These are phyloP conservation scores for Symbiodinium pilosum DNA, from an alignment of 73 alveolate species.

Conservation along the genomic window DNA sequence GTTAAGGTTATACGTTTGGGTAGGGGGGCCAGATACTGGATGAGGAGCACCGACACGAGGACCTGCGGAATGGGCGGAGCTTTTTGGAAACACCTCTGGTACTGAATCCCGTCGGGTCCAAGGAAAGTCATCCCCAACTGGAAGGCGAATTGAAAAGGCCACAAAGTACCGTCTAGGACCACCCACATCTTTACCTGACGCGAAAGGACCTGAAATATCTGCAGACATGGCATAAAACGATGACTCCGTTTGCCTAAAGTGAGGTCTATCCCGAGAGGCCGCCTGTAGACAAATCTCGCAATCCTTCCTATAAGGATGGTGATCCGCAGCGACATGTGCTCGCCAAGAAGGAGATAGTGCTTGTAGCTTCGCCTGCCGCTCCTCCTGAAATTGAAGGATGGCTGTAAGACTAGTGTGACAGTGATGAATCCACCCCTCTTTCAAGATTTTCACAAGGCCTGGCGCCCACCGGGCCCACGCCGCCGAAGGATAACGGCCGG, in stretches of 20 bases:
- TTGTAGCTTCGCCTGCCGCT: neutral
- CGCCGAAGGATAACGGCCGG: too few relatives aligned
- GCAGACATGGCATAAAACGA: neutral
- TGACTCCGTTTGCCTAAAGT: neutral
- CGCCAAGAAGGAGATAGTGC: neutral
- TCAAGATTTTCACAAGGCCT: neutral
- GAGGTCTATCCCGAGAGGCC: neutral
- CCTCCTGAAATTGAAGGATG: neutral
- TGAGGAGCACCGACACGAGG: too few relatives aligned
- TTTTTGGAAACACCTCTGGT: too few relatives aligned
- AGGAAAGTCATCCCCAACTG: neutral
- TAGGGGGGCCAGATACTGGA: too few relatives aligned
- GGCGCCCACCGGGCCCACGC: neutral
- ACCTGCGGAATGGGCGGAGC: too few relatives aligned
- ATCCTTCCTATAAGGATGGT: conserved; percentile 10
- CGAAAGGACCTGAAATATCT: conserved; percentile 4
- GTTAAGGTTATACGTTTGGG: too few relatives aligned
- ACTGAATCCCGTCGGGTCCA: too few relatives aligned
- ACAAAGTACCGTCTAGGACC: neutral
- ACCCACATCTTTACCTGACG: neutral
- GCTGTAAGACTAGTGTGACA: too few relatives aligned
- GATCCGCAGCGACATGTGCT: neutral
- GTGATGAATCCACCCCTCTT: neutral
- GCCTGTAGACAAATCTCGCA: neutral
- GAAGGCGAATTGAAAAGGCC: neutral